phyloP scores from a whole-genome alignment of 352 stramenopile species.

The Phytophthora boehmeriae region DNA sequence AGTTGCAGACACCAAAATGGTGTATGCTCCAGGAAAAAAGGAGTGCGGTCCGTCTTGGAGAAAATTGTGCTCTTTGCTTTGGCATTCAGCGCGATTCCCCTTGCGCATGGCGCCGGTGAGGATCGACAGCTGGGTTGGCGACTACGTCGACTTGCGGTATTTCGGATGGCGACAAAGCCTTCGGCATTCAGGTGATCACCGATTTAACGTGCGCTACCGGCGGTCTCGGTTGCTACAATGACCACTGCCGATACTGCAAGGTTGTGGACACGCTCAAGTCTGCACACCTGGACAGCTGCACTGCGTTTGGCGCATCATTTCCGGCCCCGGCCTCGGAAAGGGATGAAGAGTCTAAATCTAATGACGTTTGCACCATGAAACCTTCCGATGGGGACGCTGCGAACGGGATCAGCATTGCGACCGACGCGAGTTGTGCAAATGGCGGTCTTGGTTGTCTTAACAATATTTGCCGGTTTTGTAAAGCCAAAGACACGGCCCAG shows the following conservation, averaged over 20 bases:
- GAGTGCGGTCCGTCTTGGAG: conserved; percentile 11
- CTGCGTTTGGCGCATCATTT: conserved; percentile 13
- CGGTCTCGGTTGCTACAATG: conserved; percentile 49
- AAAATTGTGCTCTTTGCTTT: conserved; percentile 10
- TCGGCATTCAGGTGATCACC: conserved; percentile 36
- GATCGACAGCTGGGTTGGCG: conserved; percentile 24
- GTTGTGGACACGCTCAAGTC: conserved; percentile 36
- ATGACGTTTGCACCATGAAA: conserved; percentile 19
- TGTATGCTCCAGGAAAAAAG: conserved; percentile 5
- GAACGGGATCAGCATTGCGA: conserved; percentile 34
- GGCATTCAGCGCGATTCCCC: background rate
- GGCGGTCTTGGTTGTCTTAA: conserved; percentile 36
- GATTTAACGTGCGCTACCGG: conserved; percentile 34
- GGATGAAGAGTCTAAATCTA: too few species aligned
- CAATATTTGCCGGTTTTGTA: conserved; percentile 46
- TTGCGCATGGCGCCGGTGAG: background rate
- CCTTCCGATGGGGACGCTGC: conserved; percentile 34
- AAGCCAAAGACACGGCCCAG: conserved; percentile 13
- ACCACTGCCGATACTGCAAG: conserved; percentile 53
- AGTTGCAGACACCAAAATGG: conserved; percentile 6
- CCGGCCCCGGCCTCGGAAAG: too few species aligned
- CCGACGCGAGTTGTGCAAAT: conserved; percentile 21
- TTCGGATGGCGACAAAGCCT: conserved; percentile 34
- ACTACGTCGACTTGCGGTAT: conserved; percentile 14
- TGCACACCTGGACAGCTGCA: conserved; percentile 32